Base-by-base conservation (phyloP, 129 eudicot species). In the Cynara cardunculus region DNA sequence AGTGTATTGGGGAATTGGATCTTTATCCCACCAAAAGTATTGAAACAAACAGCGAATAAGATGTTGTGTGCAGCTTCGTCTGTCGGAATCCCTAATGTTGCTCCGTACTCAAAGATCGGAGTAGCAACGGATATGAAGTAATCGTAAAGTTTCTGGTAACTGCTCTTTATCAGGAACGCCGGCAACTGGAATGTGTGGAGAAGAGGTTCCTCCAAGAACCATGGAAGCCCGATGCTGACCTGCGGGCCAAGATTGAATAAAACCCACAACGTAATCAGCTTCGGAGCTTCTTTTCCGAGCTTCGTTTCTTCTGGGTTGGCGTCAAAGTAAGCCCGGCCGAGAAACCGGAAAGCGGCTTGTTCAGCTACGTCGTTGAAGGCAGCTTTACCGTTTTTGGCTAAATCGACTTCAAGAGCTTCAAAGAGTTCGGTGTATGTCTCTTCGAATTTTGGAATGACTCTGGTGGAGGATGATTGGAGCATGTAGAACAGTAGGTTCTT, bases 41-140 rank as follows among this genome's bases (percentile, higher is more conserved):
- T 90, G 86, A 90, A 90, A 80, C 96, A 88, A 1, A 92, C 85
- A 22, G 90, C 73, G 80, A 82, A 90, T 3, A 90, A 6, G 2
- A 90, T 69, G 9, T 90, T 90, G 61, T 90, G 96, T 44, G 86
- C 81, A 0, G 96, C 92, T 46, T 90, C 96, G 0, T 88, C 96
- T 3, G 82, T 82, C 0, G 89, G 78, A 24, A 90, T 64, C 0
- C 89, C 96, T 7, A 84, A 11, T 41, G 27, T 70, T 14, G 81
- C 87, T 0, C 90, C 92, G 11, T 86, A 85, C 3, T 85, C 85
- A 4, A 86, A 87, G 11, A 87, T 14, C 7, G 68, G 3, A 0
- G 68, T 37, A 16, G 92, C 85, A 34, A 81, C 78, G 10, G 83
- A 46, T 73, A 84, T 84, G 80, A 90, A 84, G 85, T 86, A 88